These are phyloP conservation scores for Emericellopsis cladophorae DNA, from an alignment of 2,329 filamentous ascomycete genomes.

Conservation along the genomic window DNA sequence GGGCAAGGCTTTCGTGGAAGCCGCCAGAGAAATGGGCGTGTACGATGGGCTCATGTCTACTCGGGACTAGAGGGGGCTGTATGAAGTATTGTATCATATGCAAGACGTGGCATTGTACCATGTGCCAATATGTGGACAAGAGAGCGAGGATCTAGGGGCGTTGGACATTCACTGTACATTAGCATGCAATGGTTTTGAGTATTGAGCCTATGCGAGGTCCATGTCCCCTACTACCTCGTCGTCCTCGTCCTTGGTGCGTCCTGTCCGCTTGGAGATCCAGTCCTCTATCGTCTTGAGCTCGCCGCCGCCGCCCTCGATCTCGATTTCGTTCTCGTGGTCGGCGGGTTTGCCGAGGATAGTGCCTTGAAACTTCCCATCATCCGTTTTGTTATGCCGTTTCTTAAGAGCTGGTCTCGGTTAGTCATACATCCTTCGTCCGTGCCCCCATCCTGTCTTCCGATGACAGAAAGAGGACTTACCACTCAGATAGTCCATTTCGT, in stretches of 20 bases:
- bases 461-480: slow-evolving; percentile 26
- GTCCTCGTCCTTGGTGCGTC: slow-evolving; percentile 2
- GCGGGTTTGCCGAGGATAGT: slow-evolving; percentile 66
- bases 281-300: slow-evolving; percentile 17
- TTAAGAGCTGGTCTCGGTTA: slow-evolving; percentile 50
- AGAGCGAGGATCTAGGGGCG: no score
- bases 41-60: slow-evolving; percentile 16
- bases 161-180: no score
- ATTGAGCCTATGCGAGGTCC: slow-evolving; percentile 22
- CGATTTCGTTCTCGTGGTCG: slow-evolving; percentile 53
- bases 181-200: background rate
- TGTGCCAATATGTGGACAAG: no score
- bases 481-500: slow-evolving; percentile 58
- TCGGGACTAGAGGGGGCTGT: background rate
- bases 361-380: slow-evolving; percentile 74
- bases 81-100: background rate
- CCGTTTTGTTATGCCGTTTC: slow-evolving; percentile 84
- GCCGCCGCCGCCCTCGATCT: slow-evolving; percentile 59
- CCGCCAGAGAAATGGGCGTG: slow-evolving; percentile 30
- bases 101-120: no score
- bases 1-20: slow-evolving; percentile 15
- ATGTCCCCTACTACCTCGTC: slow-evolving; percentile 30
- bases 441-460: background rate
- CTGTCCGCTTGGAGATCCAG: slow-evolving; percentile 19
- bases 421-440: background rate